These are phyloP conservation scores for Colletotrichum camelliae DNA, from an alignment of 2,329 filamentous ascomycete genomes.

Conservation along the genomic window DNA sequence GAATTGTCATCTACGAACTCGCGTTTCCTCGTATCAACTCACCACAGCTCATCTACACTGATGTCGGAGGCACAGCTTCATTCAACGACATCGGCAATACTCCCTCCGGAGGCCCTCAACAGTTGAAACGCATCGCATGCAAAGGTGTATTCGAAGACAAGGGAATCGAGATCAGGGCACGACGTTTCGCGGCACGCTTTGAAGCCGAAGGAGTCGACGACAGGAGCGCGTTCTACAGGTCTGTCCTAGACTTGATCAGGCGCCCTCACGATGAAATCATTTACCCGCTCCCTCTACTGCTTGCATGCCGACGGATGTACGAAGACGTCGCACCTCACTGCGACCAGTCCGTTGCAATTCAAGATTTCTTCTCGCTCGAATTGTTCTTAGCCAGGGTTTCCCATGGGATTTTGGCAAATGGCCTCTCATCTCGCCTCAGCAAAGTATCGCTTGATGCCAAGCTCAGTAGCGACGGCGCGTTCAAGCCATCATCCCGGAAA, in stretches of 20 bases:
- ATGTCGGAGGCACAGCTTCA: not conserved
- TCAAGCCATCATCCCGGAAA: conserved; percentile 9
- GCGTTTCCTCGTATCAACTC: not conserved
- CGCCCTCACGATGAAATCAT: not conserved
- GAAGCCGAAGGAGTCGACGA: not conserved
- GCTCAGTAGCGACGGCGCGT: not conserved
- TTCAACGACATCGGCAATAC: not conserved
- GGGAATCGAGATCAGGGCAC: not conserved
- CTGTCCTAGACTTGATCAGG: too few species aligned
- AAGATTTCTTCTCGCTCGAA: not conserved
- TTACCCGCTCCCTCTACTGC: not conserved
- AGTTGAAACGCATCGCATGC: not conserved
- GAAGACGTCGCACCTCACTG: conserved; percentile 1
- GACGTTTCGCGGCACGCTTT: not conserved
- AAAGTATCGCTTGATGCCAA: not conserved
- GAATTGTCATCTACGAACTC: not conserved
- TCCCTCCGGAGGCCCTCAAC: not conserved
- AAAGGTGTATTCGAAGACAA: not conserved
- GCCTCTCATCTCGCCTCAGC: not conserved
- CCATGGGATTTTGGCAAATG: not conserved
- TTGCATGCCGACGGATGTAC: conserved; percentile 3
- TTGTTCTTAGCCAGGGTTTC: not conserved
- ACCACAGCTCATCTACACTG: not conserved
- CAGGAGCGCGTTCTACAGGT: not conserved
- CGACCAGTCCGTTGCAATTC: conserved; percentile 3